phyloP scores from a whole-genome alignment of 106 monocot species.

The Gastrodia elata region DNA sequence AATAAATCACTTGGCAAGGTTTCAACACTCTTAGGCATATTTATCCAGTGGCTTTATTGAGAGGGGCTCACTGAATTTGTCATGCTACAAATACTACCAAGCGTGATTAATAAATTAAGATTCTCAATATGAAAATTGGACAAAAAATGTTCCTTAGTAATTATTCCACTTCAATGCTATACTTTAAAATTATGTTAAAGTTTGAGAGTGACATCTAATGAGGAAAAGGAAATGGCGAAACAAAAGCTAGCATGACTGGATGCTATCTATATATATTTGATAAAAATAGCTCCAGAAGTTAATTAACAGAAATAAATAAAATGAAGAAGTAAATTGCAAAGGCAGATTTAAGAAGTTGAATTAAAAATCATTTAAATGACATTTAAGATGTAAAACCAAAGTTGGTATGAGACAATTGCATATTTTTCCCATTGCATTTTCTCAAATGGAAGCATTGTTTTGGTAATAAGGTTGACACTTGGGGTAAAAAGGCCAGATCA shows the following conservation, averaged over 20 bases:
- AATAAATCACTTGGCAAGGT: not conserved
- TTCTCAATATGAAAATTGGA: not conserved
- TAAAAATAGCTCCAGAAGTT: not conserved
- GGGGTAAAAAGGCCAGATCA: not conserved
- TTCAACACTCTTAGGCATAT: not conserved
- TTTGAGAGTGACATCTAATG: not conserved
- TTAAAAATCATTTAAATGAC: too few relatives aligned
- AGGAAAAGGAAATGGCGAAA: not conserved
- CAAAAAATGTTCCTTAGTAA: not conserved
- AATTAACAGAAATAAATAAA: not conserved
- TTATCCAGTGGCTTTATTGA: not conserved
- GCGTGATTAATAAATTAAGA: slow-evolving; percentile 1
- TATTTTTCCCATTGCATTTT: too few relatives aligned
- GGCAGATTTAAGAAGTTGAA: not conserved
- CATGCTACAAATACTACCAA: not conserved
- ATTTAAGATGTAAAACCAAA: too few relatives aligned
- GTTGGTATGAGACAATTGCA: too few relatives aligned
- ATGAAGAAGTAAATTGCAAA: not conserved
- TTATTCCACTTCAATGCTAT: slow-evolving; percentile 4
- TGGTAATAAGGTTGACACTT: not conserved
- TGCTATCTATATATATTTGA: not conserved
- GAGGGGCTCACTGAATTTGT: not conserved
- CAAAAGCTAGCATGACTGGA: not conserved
- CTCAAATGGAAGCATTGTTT: not conserved
- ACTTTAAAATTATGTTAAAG: not conserved